phyloP scores from a whole-genome alignment of 1,284 basidiomycete species.

The Ceratobasidium sp. region DNA sequence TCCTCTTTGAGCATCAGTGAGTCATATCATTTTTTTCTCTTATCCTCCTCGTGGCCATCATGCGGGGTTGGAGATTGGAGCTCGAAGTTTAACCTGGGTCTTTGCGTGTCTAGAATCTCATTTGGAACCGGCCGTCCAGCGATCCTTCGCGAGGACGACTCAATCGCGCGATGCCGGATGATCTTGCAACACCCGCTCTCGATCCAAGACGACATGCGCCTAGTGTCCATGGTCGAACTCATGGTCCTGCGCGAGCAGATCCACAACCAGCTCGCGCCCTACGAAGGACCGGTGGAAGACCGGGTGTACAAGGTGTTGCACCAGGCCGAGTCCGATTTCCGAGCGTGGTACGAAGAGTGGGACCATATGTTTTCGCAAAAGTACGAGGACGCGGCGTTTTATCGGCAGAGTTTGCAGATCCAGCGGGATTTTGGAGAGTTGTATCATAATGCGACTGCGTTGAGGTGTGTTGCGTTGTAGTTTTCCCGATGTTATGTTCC shows the following conservation, averaged over 20 bases:
- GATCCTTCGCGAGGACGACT: conserved; percentile 91
- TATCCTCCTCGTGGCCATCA: conserved; percentile 22
- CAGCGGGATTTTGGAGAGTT: conserved; percentile 83
- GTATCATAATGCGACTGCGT: conserved; percentile 82
- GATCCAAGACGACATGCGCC: conserved; percentile 91
- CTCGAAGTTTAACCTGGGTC: no score
- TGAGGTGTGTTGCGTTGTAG: conserved; percentile 59
- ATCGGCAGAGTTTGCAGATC: conserved; percentile 83
- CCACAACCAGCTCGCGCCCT: conserved; percentile 76
- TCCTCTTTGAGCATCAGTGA: conserved; percentile 92
- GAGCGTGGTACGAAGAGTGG: conserved; percentile 80
- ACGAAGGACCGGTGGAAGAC: conserved; percentile 73
- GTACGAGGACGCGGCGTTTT: conserved; percentile 83
- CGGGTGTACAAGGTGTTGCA: conserved; percentile 74
- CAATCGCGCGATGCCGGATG: conserved; percentile 82
- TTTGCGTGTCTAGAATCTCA: conserved; percentile 71
- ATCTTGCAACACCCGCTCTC: conserved; percentile 89
- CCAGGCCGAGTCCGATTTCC: conserved; percentile 75
- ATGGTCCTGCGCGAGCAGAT: conserved; percentile 84
- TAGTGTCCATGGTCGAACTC: conserved; percentile 91
- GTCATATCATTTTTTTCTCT: conserved; percentile 13
- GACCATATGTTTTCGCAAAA: conserved; percentile 83
- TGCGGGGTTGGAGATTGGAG: conserved; percentile 30
- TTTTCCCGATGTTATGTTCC: not conserved
- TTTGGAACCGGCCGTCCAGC: conserved; percentile 93